These are phyloP conservation scores for Rhizophagus clarus DNA, from an alignment of 192 early-diverging fungal species.

Conservation along the genomic window DNA sequence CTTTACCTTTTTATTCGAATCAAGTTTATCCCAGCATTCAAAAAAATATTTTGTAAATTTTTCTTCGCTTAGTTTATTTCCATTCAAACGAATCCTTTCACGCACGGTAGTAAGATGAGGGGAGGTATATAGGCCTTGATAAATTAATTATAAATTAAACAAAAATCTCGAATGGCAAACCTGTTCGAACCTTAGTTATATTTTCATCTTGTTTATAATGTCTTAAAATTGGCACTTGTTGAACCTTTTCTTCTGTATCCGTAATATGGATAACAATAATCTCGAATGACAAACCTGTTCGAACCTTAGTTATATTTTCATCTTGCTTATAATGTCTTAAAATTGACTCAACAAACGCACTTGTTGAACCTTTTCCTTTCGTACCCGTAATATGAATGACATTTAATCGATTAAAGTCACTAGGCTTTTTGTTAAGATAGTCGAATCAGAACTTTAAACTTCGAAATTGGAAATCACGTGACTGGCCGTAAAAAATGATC, in stretches of 20 bases:
- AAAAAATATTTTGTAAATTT: slow-evolving; percentile 78
- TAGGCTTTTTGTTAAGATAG: slow-evolving; percentile 33
- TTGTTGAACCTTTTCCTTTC: slow-evolving; percentile 87
- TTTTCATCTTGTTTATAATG: slow-evolving; percentile 25
- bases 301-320: neutral
- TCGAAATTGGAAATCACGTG: too few species aligned
- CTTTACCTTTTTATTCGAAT: slow-evolving; percentile 25
- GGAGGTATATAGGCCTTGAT: slow-evolving; percentile 84
- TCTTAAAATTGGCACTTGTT: slow-evolving; percentile 79
- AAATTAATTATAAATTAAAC: slow-evolving; percentile 33
- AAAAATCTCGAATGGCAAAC: neutral
- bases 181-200: slow-evolving; percentile 14
- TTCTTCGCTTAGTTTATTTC: slow-evolving; percentile 70
- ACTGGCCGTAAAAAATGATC: neutral
- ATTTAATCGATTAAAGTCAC: slow-evolving; percentile 75
- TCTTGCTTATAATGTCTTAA: slow-evolving; percentile 47
- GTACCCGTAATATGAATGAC: slow-evolving; percentile 84
- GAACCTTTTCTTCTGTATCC: slow-evolving; percentile 88
- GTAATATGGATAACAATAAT: slow-evolving; percentile 66
- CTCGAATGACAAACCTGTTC: slow-evolving; percentile 13
- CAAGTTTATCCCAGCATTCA: slow-evolving; percentile 78
- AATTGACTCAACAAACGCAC: slow-evolving; percentile 81
- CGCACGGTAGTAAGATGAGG: slow-evolving; percentile 92
- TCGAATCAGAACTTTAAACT: too few species aligned
- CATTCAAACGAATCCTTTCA: slow-evolving; percentile 94